These are phyloP conservation scores for Scorias spongiosa DNA, from an alignment of 2,329 filamentous ascomycete species.

Conservation along the genomic window DNA sequence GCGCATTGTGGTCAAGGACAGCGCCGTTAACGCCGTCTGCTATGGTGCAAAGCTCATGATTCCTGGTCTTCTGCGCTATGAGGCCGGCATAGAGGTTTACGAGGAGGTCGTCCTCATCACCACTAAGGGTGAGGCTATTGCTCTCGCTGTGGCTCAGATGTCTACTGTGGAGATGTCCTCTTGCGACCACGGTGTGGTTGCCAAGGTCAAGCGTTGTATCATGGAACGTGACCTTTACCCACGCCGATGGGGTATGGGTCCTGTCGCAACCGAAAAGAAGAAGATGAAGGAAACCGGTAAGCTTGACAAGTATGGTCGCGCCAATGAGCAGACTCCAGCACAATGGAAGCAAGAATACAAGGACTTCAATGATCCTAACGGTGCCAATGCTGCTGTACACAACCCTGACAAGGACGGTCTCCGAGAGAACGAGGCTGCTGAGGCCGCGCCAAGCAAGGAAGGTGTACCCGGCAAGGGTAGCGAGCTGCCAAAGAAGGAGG, in stretches of 20 bases:
- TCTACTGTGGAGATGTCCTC: slow-evolving; percentile 92
- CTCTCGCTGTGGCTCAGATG: slow-evolving; percentile 93
- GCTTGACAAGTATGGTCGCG: slow-evolving; percentile 89
- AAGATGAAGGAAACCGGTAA: slow-evolving; percentile 98
- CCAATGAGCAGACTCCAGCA: slow-evolving; percentile 83
- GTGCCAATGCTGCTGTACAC: slow-evolving; percentile 10
- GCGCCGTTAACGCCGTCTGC: slow-evolving; percentile 90
- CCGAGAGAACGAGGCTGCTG: slow-evolving; percentile 17
- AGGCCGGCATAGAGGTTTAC: slow-evolving; percentile 79
- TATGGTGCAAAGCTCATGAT: slow-evolving; percentile 99
- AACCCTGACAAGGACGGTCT: slow-evolving; percentile 3
- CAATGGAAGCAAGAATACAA: slow-evolving; percentile 91
- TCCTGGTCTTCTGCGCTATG: slow-evolving; percentile 84
- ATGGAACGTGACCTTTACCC: slow-evolving; percentile 99
- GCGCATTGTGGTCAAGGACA: slow-evolving; percentile 94
- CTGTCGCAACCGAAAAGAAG: slow-evolving; percentile 93
- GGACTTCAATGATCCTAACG: slow-evolving; percentile 53
- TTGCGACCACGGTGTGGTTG: slow-evolving; percentile 93
- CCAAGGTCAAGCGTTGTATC: slow-evolving; percentile 98
- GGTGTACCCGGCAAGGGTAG: slow-evolving; percentile 18
- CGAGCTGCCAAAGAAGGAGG: slow-evolving; percentile 27
- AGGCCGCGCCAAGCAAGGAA: slow-evolving; percentile 21
- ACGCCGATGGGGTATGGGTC: slow-evolving; percentile 87
- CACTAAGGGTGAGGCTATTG: slow-evolving; percentile 97
- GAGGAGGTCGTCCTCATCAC: slow-evolving; percentile 98